Percentiles rank a stretch among this genome's conserved stretches.
These are phyloP conservation scores for Citrus australasica DNA, from an alignment of 345 rosid species.

Conservation along the genomic window DNA sequence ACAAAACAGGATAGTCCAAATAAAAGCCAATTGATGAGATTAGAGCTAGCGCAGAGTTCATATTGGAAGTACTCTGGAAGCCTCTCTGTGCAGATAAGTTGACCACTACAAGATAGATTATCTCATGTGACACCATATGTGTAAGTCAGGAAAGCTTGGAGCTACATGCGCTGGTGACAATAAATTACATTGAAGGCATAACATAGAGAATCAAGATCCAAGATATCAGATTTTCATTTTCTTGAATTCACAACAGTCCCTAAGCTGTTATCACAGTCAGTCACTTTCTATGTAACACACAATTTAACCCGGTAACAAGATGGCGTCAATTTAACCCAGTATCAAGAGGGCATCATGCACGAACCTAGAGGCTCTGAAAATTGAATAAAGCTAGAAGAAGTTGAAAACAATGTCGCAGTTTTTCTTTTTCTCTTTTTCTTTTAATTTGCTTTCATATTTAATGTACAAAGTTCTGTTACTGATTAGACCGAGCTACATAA, in stretches of 20 bases:
- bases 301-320: too few species aligned
- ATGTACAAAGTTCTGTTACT: too few species aligned
- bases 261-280: conserved; percentile 42
- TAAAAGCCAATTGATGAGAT: neutral
- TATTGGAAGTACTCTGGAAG: neutral
- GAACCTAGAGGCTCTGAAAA: conserved; percentile 22
- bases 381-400: conserved; percentile 6
- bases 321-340: conserved; percentile 26
- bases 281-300: conserved; percentile 31
- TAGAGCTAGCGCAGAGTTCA: neutral
- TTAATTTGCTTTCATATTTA: neutral
- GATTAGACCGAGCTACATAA: neutral
- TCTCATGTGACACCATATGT: neutral
- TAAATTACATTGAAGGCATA: too few species aligned
- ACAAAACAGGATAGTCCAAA: neutral
- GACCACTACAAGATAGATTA: neutral
- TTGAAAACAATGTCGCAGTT: neutral
- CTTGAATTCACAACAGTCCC: conserved; percentile 22
- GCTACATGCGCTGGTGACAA: neutral
- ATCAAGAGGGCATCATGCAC: conserved; percentile 4
- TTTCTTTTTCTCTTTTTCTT: neutral
- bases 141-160: neutral
- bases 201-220: conserved; percentile 47
- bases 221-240: conserved; percentile 23
- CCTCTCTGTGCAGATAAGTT: neutral